phyloP scores from a whole-genome alignment of 2,329 filamentous ascomycete genomes.

The Byssothecium circinans region DNA sequence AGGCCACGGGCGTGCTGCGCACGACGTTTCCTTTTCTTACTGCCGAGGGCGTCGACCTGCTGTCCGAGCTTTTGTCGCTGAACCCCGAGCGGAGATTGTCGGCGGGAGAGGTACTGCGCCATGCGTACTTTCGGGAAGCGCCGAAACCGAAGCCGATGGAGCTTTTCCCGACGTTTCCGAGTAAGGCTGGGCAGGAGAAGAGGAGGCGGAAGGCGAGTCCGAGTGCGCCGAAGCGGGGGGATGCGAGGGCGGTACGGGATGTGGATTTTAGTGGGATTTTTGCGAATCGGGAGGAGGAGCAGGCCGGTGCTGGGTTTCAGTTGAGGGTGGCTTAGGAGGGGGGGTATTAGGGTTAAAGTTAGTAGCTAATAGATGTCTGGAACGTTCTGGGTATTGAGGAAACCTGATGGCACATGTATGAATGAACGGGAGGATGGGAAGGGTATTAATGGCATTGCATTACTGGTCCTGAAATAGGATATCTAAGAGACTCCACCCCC shows the following conservation, averaged over 20 bases:
- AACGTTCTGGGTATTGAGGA: too few relatives aligned
- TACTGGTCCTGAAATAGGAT: too few relatives aligned
- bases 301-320: constrained; percentile 52
- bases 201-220: constrained; percentile 72
- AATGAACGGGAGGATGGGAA: too few relatives aligned
- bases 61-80: constrained; percentile 70
- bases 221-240: constrained; percentile 78
- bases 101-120: constrained; percentile 72
- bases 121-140: constrained; percentile 86
- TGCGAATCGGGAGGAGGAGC: constrained; percentile 50
- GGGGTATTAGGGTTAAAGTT: neutral
- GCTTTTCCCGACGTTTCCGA: constrained; percentile 96
- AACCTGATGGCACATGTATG: too few relatives aligned
- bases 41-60: constrained; percentile 68
- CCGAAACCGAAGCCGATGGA: constrained; percentile 86
- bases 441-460: too few relatives aligned
- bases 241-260: constrained; percentile 57
- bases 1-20: constrained; percentile 61
- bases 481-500: too few relatives aligned
- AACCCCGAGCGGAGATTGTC: constrained; percentile 72
- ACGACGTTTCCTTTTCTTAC: constrained; percentile 82
- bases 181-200: constrained; percentile 89
- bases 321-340: constrained; percentile 32
- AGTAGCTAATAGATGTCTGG: too few relatives aligned
- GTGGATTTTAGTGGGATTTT: constrained; percentile 55